Percentiles rank a stretch among this genome's conserved stretches.
Evolutionary conservation across 306 rosid species (phyloP).

Genomic region (Pterocarpus macrocarpus): DNA sequence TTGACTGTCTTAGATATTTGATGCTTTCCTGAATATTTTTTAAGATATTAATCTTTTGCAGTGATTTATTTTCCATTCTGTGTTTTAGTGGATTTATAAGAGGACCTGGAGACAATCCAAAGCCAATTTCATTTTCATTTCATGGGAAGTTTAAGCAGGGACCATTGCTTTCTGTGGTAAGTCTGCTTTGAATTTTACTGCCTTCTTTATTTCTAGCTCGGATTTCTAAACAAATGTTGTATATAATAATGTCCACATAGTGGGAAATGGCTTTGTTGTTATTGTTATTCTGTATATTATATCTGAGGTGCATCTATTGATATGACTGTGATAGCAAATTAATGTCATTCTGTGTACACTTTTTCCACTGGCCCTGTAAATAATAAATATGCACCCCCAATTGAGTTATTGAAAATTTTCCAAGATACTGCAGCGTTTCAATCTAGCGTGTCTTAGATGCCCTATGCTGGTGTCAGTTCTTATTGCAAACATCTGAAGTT

Average conservation of each 20-base stretch:
- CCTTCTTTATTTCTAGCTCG: neutral
- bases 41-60: neutral
- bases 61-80: constrained; percentile 23
- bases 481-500: constrained; percentile 29
- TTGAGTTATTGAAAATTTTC: neutral
- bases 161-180: constrained; percentile 92
- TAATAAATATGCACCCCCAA: neutral
- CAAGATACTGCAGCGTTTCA: constrained; percentile 9
- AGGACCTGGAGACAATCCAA: constrained; percentile 94
- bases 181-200: constrained; percentile 40
- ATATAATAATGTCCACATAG: neutral
- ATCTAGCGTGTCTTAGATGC: constrained; percentile 9
- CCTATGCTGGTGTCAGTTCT: constrained; percentile 16
- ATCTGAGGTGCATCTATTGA: neutral
- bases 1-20: neutral
- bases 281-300: neutral
- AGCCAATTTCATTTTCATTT: constrained; percentile 80
- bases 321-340: neutral
- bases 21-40: constrained; percentile 13
- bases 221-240: neutral
- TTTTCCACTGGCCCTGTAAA: neutral
- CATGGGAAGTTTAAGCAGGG: constrained; percentile 92
- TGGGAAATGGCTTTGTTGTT: neutral
- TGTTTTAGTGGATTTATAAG: constrained; percentile 87
- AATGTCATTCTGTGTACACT: neutral